These are phyloP conservation scores for Trypanosoma cruzi DNA, from an alignment of 208 protist species.

Conservation along the genomic window DNA sequence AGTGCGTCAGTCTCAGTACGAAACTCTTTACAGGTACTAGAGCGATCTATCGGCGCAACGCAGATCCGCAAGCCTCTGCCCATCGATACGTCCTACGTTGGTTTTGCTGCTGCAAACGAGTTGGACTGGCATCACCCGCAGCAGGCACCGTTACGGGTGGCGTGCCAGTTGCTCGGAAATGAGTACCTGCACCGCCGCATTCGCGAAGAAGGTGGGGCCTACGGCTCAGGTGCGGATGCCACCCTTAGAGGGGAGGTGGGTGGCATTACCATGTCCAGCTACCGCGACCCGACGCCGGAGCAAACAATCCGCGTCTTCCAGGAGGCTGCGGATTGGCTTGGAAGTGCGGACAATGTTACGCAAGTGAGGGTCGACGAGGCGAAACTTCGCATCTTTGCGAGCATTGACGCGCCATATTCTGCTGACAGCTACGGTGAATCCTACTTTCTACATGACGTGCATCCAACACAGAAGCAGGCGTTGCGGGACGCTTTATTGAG, in stretches of 20 bases:
- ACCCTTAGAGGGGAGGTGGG: constrained; percentile 78
- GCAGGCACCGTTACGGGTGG: constrained; percentile 78
- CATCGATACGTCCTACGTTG: constrained; percentile 88
- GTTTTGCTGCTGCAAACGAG: constrained; percentile 58
- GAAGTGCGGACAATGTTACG: constrained; percentile 59
- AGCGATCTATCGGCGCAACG: constrained; percentile 4
- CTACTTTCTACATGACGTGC: constrained; percentile 79
- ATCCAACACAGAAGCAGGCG: constrained; percentile 64
- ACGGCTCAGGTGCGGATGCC: constrained; percentile 67
- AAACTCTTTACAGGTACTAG: constrained; percentile 3
- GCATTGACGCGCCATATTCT: constrained; percentile 86
- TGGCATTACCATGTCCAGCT: constrained; percentile 86
- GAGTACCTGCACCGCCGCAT: constrained; percentile 91
- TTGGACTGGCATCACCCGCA: constrained; percentile 64
- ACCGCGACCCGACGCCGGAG: constrained; percentile 86
- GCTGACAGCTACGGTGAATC: constrained; percentile 82
- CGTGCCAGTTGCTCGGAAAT: constrained; percentile 69
- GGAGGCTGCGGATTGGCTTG: constrained; percentile 70
- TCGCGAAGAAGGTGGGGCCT: constrained; percentile 92
- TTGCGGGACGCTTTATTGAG: constrained; percentile 78
- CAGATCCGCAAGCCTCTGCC: constrained; percentile 53
- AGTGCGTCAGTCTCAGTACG: constrained; percentile 16
- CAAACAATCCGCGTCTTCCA: constrained; percentile 66
- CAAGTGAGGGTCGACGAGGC: constrained; percentile 73
- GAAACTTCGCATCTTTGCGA: constrained; percentile 86